Evolutionary conservation across 192 early-diverging fungal species (phyloP).

Genomic region (Umbelopsis isabellina): DNA sequence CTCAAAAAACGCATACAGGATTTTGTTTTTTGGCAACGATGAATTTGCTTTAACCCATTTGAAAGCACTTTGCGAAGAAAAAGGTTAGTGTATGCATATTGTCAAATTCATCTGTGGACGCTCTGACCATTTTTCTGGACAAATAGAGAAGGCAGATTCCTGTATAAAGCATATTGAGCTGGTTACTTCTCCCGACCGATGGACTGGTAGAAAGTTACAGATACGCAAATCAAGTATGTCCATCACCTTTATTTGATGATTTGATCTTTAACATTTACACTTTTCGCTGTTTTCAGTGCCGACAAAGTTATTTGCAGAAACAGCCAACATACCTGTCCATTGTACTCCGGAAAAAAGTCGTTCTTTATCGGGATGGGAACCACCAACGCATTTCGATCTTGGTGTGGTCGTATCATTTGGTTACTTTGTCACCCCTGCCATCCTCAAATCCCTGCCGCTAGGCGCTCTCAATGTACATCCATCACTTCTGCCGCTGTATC

Average conservation of each 20-base stretch:
- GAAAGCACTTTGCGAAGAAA: conserved; percentile 55
- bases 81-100: conserved; percentile 31
- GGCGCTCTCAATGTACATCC: conserved; percentile 91
- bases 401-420: conserved; percentile 96
- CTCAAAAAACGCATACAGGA: conserved; percentile 6
- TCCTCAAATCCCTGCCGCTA: conserved; percentile 69
- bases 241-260: not conserved
- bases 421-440: conserved; percentile 74
- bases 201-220: conserved; percentile 40
- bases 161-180: conserved; percentile 33
- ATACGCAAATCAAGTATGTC: conserved; percentile 28
- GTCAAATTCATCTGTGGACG: not conserved
- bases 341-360: conserved; percentile 53
- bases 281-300: conserved; percentile 40
- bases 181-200: conserved; percentile 36
- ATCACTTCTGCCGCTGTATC: conserved; percentile 90
- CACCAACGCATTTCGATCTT: conserved; percentile 66
- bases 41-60: conserved; percentile 74
- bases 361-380: conserved; percentile 53
- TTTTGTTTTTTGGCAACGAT: conserved; percentile 91
- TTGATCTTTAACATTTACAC: not conserved
- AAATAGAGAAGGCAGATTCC: conserved; percentile 37
- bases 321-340: conserved; percentile 44
- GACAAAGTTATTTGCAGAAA: conserved; percentile 49
- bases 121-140: conserved; percentile 32